A percentile compares a stretch with the other conserved stretches of the same genome.
Evolutionary conservation across 2,329 filamentous ascomycete species (phyloP).

Genomic region (Nigrospora sphaerica): DNA sequence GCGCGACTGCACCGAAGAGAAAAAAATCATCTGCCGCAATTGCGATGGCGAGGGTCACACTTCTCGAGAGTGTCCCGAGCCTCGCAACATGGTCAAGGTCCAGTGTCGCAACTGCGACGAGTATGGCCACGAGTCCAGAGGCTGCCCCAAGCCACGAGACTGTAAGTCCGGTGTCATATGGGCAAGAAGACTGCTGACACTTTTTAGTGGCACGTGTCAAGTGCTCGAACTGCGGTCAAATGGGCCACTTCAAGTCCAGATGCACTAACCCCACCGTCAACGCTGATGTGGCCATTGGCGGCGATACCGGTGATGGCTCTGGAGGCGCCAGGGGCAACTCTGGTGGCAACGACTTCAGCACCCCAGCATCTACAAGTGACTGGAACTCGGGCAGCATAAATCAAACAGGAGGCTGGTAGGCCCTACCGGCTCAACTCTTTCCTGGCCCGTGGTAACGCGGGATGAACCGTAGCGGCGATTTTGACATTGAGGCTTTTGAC

Average conservation of each 20-base stretch:
- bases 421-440: too few relatives aligned
- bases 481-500: too few relatives aligned
- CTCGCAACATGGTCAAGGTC: slow-evolving; percentile 29
- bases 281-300: slow-evolving; percentile 2
- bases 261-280: slow-evolving; percentile 28
- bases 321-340: too few relatives aligned
- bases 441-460: too few relatives aligned
- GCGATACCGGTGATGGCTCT: neutral
- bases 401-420: too few relatives aligned
- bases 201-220: slow-evolving; percentile 42
- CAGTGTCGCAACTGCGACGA: slow-evolving; percentile 46
- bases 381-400: too few relatives aligned
- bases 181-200: slow-evolving; percentile 11
- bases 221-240: slow-evolving; percentile 49
- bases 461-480: too few relatives aligned
- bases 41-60: slow-evolving; percentile 56
- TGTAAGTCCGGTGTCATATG: slow-evolving; percentile 27
- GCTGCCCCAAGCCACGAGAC: slow-evolving; percentile 50
- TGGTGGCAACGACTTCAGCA: too few relatives aligned
- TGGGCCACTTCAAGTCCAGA: slow-evolving; percentile 33
- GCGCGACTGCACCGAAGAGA: slow-evolving; percentile 41
- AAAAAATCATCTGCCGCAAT: slow-evolving; percentile 47
- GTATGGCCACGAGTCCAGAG: slow-evolving; percentile 37
- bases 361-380: too few relatives aligned
- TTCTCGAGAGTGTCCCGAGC: slow-evolving; percentile 53